Percentiles rank a stretch among this genome's conserved stretches.
phyloP scores from a whole-genome alignment of 169 alveolate genomes.

The Theileria orientalis region DNA sequence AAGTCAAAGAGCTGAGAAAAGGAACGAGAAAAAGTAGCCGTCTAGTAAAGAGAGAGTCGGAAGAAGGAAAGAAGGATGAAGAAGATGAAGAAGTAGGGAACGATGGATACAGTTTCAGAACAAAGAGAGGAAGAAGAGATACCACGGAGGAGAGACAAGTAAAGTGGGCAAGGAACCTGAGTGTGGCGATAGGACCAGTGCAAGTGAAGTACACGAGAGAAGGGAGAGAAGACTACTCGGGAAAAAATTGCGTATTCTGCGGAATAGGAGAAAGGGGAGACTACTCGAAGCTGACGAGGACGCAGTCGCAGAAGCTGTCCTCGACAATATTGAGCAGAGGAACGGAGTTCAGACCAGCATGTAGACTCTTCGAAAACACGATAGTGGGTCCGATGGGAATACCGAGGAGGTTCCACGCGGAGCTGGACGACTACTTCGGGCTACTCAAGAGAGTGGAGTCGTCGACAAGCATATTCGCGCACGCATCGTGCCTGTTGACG shows the following conservation, averaged over 20 bases:
- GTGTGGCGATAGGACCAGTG: constrained; percentile 11
- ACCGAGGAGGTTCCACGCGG: background rate
- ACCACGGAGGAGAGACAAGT: background rate
- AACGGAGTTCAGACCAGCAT: constrained; percentile 11
- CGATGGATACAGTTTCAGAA: background rate
- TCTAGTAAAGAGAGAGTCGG: no score
- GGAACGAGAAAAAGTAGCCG: background rate
- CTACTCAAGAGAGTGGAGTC: constrained; percentile 28
- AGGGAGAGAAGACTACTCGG: background rate
- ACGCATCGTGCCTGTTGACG: constrained; percentile 32
- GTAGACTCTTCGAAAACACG: constrained; percentile 12
- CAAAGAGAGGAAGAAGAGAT: constrained; percentile 25
- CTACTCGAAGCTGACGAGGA: constrained; percentile 1
- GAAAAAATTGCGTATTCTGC: constrained; percentile 4
- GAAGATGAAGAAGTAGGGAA: background rate
- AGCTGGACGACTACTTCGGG: constrained; percentile 24
- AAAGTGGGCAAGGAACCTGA: constrained; percentile 5
- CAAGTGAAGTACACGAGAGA: background rate
- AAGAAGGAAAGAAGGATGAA: background rate
- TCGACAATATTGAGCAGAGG: constrained; percentile 1
- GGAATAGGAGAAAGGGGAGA: constrained; percentile 12
- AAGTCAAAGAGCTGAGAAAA: no score
- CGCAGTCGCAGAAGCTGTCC: constrained; percentile 17
- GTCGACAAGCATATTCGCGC: constrained; percentile 18
- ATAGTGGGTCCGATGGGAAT: constrained; percentile 38